phyloP scores from a whole-genome alignment of 768 basidiomycete genomes.

The Leccinum incarnatum region DNA sequence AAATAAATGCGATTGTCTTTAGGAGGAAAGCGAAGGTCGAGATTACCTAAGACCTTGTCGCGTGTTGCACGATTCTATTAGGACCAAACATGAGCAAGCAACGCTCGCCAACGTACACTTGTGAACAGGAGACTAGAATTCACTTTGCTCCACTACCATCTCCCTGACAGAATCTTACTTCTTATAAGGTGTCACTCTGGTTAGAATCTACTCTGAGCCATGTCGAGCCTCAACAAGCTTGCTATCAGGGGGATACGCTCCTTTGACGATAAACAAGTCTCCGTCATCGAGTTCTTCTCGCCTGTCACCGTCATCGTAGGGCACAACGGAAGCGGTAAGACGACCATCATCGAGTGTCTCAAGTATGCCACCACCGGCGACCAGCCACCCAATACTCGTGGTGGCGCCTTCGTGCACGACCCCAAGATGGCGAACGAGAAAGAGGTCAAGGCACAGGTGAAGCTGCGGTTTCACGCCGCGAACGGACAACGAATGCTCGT shows the following conservation, averaged over 20 bases:
- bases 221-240: conserved; percentile 89
- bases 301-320: conserved; percentile 99
- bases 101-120: neutral
- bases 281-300: conserved; percentile 94
- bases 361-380: conserved; percentile 99
- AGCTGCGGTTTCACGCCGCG: conserved; percentile 86
- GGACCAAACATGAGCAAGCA: neutral
- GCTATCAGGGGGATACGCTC: conserved; percentile 93
- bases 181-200: neutral
- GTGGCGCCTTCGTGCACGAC: conserved; percentile 98
- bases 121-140: neutral
- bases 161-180: neutral
- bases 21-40: neutral
- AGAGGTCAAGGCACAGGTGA: conserved; percentile 98
- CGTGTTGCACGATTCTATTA: neutral
- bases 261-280: conserved; percentile 92
- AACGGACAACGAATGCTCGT: conserved; percentile 90
- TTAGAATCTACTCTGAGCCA: neutral
- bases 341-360: conserved; percentile 98
- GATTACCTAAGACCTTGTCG: neutral
- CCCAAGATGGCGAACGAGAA: conserved; percentile 99
- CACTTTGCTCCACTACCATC: neutral
- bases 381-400: conserved; percentile 94
- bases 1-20: no score
- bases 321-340: conserved; percentile 98